Conservation (phyloP, 345 rosid genomes). For the Eucalyptus leucophloia region DNA sequence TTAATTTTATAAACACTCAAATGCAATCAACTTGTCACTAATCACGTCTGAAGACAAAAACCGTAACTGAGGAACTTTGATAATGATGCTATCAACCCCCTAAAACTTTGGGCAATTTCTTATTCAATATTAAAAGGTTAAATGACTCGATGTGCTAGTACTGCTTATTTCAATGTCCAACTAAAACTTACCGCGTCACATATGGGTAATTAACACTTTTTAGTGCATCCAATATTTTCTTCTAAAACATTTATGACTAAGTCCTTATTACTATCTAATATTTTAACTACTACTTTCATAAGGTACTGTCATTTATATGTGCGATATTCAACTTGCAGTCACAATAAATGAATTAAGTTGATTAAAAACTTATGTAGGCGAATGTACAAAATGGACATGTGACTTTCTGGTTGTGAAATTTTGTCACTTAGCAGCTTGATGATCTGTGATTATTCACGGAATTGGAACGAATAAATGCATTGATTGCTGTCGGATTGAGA, state of each 20-base stretch:
- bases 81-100: not conserved
- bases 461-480: not conserved
- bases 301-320: not conserved
- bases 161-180: not conserved
- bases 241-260: not conserved
- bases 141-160: not conserved
- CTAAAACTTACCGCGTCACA: not conserved
- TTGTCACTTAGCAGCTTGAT: not conserved
- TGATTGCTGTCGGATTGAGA: not conserved
- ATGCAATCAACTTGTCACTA: not conserved
- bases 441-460: not conserved
- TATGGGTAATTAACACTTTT: not conserved
- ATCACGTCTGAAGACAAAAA: not conserved
- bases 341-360: not conserved
- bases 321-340: not conserved
- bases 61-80: not conserved
- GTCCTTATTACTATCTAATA: not conserved
- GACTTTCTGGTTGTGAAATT: not conserved
- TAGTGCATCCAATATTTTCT: not conserved
- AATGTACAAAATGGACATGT: not conserved
- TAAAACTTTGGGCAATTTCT: not conserved
- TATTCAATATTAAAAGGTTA: no score
- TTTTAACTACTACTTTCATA: not conserved
- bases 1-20: not conserved
- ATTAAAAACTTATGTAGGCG: not conserved